Evolutionary conservation across 805 yeast species (phyloP).

Genomic region (Wickerhamomyces bisporus): DNA sequence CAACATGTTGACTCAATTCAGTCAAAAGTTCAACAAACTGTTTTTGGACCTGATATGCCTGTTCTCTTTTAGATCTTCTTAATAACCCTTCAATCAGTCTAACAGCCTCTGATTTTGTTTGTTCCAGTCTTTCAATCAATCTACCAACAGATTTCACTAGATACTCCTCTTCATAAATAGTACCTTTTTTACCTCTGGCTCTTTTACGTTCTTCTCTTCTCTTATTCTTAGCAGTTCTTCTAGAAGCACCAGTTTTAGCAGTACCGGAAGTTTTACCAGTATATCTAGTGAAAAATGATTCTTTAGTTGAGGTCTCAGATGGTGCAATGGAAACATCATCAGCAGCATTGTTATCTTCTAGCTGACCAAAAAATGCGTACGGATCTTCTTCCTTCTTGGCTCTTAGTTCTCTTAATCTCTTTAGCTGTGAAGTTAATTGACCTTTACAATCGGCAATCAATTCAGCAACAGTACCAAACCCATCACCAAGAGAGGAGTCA

Average conservation of each 20-base stretch:
- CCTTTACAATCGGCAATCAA: slow-evolving; percentile 88
- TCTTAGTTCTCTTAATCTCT: slow-evolving; percentile 79
- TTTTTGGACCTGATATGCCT: slow-evolving; percentile 77
- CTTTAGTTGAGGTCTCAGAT: slow-evolving; percentile 87
- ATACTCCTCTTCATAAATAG: slow-evolving; percentile 95
- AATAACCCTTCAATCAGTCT: slow-evolving; percentile 70
- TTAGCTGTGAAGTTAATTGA: slow-evolving; percentile 79
- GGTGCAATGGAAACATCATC: slow-evolving; percentile 95
- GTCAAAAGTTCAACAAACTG: slow-evolving; percentile 52
- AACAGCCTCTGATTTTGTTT: slow-evolving; percentile 69
- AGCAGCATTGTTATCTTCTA: slow-evolving; percentile 61
- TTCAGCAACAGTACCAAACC: slow-evolving; percentile 84
- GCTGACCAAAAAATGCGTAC: slow-evolving; percentile 71
- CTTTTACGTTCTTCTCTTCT: slow-evolving; percentile 93
- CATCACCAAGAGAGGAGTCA: slow-evolving; percentile 77
- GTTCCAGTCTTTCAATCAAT: slow-evolving; percentile 72
- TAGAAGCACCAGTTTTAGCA: slow-evolving; percentile 92
- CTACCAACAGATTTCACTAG: slow-evolving; percentile 84
- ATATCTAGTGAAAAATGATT: slow-evolving; percentile 90
- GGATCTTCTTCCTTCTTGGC: slow-evolving; percentile 82
- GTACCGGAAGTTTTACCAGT: slow-evolving; percentile 96
- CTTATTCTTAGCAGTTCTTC: slow-evolving; percentile 86
- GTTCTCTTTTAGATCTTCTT: slow-evolving; percentile 67
- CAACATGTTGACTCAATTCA: slow-evolving; percentile 53
- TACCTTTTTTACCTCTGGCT: slow-evolving; percentile 97